A percentile compares a stretch with the other conserved stretches of the same genome.
These are phyloP conservation scores for Ogataea wickerhamii DNA, from an alignment of 805 yeast genomes.

Conservation along the genomic window DNA sequence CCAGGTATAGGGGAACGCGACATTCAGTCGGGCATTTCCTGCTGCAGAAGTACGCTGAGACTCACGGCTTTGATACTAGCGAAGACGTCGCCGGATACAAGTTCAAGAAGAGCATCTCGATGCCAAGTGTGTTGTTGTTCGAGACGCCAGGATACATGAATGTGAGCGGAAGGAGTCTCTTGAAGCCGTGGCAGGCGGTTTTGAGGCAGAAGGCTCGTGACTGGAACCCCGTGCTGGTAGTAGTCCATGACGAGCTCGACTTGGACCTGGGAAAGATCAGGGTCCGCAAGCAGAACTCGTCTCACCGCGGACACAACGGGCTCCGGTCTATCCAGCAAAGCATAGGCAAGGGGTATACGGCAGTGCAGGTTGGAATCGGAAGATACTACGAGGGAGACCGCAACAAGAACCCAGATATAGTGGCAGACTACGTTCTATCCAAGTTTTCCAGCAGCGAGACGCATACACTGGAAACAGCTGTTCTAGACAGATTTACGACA, in stretches of 20 bases:
- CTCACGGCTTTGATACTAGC: conserved; percentile 18
- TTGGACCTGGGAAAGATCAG: conserved; percentile 63
- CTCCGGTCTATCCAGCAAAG: conserved; percentile 51
- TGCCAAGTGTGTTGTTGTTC: conserved; percentile 40
- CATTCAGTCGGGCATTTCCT: conserved; percentile 76
- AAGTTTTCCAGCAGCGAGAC: conserved; percentile 46
- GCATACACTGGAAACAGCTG: conserved; percentile 36
- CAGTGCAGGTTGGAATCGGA: conserved; percentile 77
- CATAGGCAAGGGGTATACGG: conserved; percentile 53
- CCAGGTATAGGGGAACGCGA: conserved; percentile 55
- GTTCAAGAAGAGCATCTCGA: conserved; percentile 18
- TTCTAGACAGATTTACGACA: conserved; percentile 39
- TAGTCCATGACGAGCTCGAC: conserved; percentile 79
- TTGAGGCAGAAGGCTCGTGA: conserved; percentile 17
- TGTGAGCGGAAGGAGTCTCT: conserved; percentile 56
- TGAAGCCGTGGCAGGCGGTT: conserved; percentile 44
- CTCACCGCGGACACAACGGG: conserved; percentile 85
- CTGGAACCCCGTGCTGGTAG: conserved; percentile 43
- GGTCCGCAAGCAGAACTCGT: conserved; percentile 53
- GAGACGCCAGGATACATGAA: conserved; percentile 67
- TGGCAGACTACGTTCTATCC: conserved; percentile 62
- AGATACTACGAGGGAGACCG: conserved; percentile 47
- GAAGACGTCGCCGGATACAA: conserved; percentile 23
- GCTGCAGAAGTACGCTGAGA: conserved; percentile 32
- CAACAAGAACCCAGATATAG: conserved; percentile 30